Conservation (phyloP, 805 yeast genomes). For the Candida mattraensis region DNA sequence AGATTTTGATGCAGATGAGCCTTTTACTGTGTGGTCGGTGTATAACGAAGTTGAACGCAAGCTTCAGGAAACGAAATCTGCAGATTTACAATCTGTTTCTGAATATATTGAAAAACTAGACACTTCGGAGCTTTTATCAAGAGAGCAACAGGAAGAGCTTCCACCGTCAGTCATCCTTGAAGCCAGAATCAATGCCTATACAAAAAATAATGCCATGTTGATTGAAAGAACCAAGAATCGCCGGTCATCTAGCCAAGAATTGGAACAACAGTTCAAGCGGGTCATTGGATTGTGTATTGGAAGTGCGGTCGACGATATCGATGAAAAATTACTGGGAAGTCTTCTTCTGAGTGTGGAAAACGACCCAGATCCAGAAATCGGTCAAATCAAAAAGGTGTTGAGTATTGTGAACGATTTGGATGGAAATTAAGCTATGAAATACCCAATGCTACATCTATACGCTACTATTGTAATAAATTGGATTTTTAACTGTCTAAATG, state of each 20-base stretch:
- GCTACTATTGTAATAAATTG: background rate
- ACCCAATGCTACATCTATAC: conserved; percentile 2
- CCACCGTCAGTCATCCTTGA: conserved; percentile 55
- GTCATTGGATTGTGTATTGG: conserved; percentile 91
- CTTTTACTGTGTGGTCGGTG: conserved; percentile 69
- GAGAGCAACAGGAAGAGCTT: conserved; percentile 30
- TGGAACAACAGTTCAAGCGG: conserved; percentile 78
- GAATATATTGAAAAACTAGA: conserved; percentile 13
- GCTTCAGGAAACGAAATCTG: conserved; percentile 29
- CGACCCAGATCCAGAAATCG: conserved; percentile 55
- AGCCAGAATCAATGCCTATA: conserved; percentile 82
- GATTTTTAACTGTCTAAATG: background rate
- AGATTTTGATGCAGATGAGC: conserved; percentile 84
- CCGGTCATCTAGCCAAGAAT: conserved; percentile 50
- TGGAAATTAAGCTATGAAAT: conserved; percentile 6
- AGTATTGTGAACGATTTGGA: conserved; percentile 34
- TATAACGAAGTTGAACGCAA: conserved; percentile 51
- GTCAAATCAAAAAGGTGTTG: conserved; percentile 35
- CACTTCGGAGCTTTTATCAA: conserved; percentile 9
- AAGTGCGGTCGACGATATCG: conserved; percentile 73
- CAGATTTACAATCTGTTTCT: conserved; percentile 4
- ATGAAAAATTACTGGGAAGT: conserved; percentile 64
- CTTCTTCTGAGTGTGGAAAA: conserved; percentile 89
- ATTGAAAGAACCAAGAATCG: conserved; percentile 52
- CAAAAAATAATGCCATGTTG: conserved; percentile 61